Evolutionary conservation across 2,329 filamentous ascomycete species (phyloP), one percentile per base, ranked within the genome.

Genomic region (Sporothrix pseudoabietina): DNA sequence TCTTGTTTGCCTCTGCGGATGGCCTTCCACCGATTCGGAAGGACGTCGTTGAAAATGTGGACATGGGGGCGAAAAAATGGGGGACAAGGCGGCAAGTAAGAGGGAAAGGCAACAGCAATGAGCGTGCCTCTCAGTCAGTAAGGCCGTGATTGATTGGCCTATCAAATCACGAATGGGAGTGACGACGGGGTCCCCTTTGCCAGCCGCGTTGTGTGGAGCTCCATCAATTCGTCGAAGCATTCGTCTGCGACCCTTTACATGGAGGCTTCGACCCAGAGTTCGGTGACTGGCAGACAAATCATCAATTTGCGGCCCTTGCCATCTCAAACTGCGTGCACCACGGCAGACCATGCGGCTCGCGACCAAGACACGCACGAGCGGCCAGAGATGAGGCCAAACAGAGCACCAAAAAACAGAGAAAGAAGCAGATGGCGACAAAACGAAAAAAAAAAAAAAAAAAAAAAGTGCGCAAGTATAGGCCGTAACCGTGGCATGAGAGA

Each of bases 281-380:
- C 71, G 68, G 69, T 69, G 71, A 71, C 71, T 71, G 69, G 35
- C 57, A 72, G 26, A 68, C 52, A 44, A 71, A 66, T 68, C 61
- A 26, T 19, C 61, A 69, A 52, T 22, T 19, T 61, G 41, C 35
- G 55, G 26, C 71, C 61, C 22, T 30, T 26, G 32, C 14, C 66
- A 22, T 55, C 49, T 19, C 57, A 39, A 32, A 39, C 30, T 65
- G 39, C 49, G 30, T 61, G 39, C 26, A 44, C 44, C 26, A 10
- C 65, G 44, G 65, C 65, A 12, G 44, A 14, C 65, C 44, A 68
- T 68, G 26, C 52, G 65, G 26, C 65, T 68, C 47, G 26, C 65
- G 35, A 35, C 65, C 44, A 68, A 68, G 44, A 52, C 44, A 35
- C 41, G 14, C 44, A 49, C 44, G 16, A 54, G 10, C 66, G 47